phyloP scores from a whole-genome alignment of 1,284 basidiomycete genomes.

The Rhizoctonia solani region DNA sequence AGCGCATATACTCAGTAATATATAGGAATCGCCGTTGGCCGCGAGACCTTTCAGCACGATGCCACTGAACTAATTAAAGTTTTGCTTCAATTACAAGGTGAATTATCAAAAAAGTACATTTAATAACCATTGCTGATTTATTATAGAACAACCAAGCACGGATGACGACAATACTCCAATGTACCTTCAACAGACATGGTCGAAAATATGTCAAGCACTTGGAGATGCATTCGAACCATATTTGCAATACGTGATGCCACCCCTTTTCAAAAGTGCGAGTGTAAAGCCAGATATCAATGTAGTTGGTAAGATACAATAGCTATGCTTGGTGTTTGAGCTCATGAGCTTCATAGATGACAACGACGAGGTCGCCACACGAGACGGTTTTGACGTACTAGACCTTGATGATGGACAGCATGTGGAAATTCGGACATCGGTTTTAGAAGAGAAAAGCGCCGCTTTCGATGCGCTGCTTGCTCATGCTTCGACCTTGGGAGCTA shows the following conservation, averaged over 20 bases:
- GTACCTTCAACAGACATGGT: conserved; percentile 59
- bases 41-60: conserved; percentile 75
- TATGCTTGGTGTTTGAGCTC: neutral
- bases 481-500: conserved; percentile 66
- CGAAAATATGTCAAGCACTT: conserved; percentile 79
- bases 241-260: conserved; percentile 79
- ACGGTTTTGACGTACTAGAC: conserved; percentile 63
- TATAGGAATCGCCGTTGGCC: conserved; percentile 78
- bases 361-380: conserved; percentile 71
- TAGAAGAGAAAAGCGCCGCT: conserved; percentile 86
- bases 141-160: conserved; percentile 21
- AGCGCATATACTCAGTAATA: conserved; percentile 13
- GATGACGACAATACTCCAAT: conserved; percentile 29
- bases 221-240: conserved; percentile 82
- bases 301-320: conserved; percentile 58
- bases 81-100: conserved; percentile 78
- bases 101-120: conserved; percentile 39
- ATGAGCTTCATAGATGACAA: conserved; percentile 53
- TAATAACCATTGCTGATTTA: neutral
- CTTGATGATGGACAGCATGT: conserved; percentile 64
- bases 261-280: conserved; percentile 70
- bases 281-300: conserved; percentile 78
- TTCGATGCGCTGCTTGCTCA: conserved; percentile 84
- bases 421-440: conserved; percentile 75
- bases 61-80: conserved; percentile 70